Percentiles rank a stretch among this genome's conserved stretches.
phyloP scores from a whole-genome alignment of 2,329 filamentous ascomycete genomes.

The Botrytis medusae region DNA sequence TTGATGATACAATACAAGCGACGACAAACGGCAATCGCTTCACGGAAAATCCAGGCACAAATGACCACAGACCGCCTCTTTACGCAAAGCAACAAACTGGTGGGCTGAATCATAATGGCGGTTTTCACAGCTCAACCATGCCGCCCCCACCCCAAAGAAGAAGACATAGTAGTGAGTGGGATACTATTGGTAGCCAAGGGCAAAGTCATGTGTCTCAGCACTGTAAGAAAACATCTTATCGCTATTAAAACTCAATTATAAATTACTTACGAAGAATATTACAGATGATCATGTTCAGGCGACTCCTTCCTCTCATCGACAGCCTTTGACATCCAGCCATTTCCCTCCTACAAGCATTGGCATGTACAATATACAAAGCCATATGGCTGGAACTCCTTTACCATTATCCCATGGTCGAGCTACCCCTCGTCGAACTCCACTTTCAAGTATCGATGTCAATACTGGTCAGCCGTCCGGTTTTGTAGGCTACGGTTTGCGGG shows the following conservation, averaged over 20 bases:
- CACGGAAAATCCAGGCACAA: slow-evolving; percentile 31
- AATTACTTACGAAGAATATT: neutral
- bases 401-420: slow-evolving; percentile 25
- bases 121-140: slow-evolving; percentile 20
- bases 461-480: slow-evolving; percentile 29
- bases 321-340: slow-evolving; percentile 30
- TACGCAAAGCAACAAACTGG: slow-evolving; percentile 27
- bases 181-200: slow-evolving; percentile 32
- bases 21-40: slow-evolving; percentile 34
- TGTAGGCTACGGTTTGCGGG: slow-evolving; percentile 40
- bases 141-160: slow-evolving; percentile 20
- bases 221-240: slow-evolving; percentile 24
- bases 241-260: no score
- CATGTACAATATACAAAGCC: slow-evolving; percentile 27
- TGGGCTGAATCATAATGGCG: slow-evolving; percentile 9
- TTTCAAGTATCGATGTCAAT: slow-evolving; percentile 30
- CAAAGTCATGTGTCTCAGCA: slow-evolving; percentile 10
- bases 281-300: slow-evolving; percentile 33
- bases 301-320: slow-evolving; percentile 39
- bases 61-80: slow-evolving; percentile 24
- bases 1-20: slow-evolving; percentile 44
- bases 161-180: slow-evolving; percentile 28
- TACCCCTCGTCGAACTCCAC: slow-evolving; percentile 30
- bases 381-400: slow-evolving; percentile 29
- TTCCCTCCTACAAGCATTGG: slow-evolving; percentile 26